Evolutionary conservation across 805 yeast species (phyloP), one percentile per base, ranked within the genome.

Genomic region (Monosporozyma aerobia): DNA sequence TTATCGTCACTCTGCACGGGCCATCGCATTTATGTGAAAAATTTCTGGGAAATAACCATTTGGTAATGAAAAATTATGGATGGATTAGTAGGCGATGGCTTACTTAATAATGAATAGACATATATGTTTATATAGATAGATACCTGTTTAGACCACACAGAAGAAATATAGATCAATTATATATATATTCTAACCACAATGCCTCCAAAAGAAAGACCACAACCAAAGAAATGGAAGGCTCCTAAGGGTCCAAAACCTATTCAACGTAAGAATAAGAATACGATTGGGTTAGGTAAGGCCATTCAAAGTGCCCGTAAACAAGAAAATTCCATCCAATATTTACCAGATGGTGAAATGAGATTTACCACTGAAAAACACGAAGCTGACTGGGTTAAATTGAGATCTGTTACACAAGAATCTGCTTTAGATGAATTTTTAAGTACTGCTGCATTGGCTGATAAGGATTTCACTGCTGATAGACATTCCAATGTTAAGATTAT

Each of bases 371-470:
- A 79, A 47, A 84, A 83, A 59, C 87, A 81, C 59, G 95, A 88
- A 64, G 95, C 89, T 13, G 79, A 77, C 56, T 89, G 96, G 95
- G 95, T 87, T 50, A 88, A 90, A 57, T 73, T 94, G 63, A 80
- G 94, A 66, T 90, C 97, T 2, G 95, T 94, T 14, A 94, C 98
- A 0, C 98, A 94, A 63, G 98, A 94, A 68, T 81, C 85, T 59
- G 85, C 97, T 1, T 71, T 94, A 53, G 98, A 94, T 70, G 99
- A 94, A 71, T 90, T 94, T 69, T 78, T 94, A 63, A 85, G 83
- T 63, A 92, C 97, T 7, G 99, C 99, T 1, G 96, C 89, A 68
- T 78, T 94, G 54, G 97, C 97, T 2, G 96, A 90, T 65, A 90
- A 92, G 22, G 98, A 94, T 72, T 94, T 94, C 72, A 83, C 96